Base-by-base conservation (phyloP, 768 basidiomycete species). In the Tulasnella calospora region DNA sequence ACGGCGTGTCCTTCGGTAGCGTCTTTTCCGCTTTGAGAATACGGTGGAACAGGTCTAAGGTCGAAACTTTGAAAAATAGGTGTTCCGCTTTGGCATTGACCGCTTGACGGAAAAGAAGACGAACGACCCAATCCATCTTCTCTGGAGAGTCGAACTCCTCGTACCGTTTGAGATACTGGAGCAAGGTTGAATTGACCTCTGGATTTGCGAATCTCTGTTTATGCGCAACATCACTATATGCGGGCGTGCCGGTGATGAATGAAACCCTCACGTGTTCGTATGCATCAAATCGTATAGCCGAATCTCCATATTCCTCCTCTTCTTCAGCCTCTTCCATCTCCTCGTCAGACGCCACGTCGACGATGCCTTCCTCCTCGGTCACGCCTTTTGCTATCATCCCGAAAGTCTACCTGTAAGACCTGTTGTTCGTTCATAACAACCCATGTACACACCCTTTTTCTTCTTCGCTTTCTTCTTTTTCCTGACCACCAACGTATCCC, bases 21-120 rank as follows among this genome's bases (percentile, higher is more conserved):
- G 91, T 88, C 81, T 89, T 89, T 83, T 94, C 90, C 83, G 95
- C 92, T 79, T 92, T 91, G 71, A 98, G 85, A 80, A 99, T 92
- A 27, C 89, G 85, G 84, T 93, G 93, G 89, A 99, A 99, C 57
- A 98, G 88, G 81, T 92, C 86, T 79, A 99, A 85, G 17, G 93
- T 94, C 44, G 96, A 94, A 15, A 95, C 97, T 85, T 96, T 94
- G 89, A 97, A 99, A 85, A 95, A 99, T 12, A 99, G 85, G 0
- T 92, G 97, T 83, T 99, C 98, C 0, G 95, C 94, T 83, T 98
- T 96, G 21, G 92, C 92, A 81, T 89, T 91, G 79, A 99, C 90
- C 69, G 92, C 96, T 80, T 97, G 94, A 19, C 98, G 90, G 83
- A 99, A 94, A 81, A 99, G 88, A 81, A 99, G 85, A 81, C 89